These are phyloP conservation scores for Cyphellophora attinorum DNA, from an alignment of 2,329 filamentous ascomycete species.

Conservation along the genomic window DNA sequence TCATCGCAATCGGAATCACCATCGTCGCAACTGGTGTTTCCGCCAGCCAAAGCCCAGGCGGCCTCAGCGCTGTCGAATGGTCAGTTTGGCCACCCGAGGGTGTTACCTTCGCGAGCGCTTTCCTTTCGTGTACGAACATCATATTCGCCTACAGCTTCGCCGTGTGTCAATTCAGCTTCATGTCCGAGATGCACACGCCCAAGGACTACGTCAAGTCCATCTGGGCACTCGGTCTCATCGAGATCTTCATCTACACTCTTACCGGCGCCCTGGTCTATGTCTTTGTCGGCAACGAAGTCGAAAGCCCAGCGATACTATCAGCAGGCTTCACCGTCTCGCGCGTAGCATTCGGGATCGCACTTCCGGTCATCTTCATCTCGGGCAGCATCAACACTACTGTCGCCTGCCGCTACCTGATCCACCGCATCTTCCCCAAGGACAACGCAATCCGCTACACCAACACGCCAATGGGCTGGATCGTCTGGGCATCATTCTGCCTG, in stretches of 20 bases:
- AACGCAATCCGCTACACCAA: constrained; percentile 49
- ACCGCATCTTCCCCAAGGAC: constrained; percentile 56
- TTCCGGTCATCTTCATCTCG: constrained; percentile 62
- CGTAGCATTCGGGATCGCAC: constrained; percentile 57
- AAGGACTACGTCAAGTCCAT: constrained; percentile 54
- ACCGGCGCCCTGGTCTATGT: constrained; percentile 60
- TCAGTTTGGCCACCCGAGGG: no score
- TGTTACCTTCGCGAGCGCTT: constrained; percentile 44
- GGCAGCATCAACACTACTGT: constrained; percentile 63
- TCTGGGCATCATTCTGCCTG: constrained; percentile 51
- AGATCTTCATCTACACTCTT: constrained; percentile 54
- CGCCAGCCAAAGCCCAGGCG: constrained; percentile 18
- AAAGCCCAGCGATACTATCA: constrained; percentile 58
- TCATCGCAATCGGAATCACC: constrained; percentile 24
- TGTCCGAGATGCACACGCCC: constrained; percentile 54
- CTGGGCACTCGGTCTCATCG: constrained; percentile 48
- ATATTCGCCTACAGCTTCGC: constrained; percentile 63
- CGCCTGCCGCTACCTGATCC: constrained; percentile 56
- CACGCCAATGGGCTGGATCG: constrained; percentile 41
- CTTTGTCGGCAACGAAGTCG: constrained; percentile 52
- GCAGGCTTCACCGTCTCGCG: constrained; percentile 49
- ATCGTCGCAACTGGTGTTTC: constrained; percentile 26
- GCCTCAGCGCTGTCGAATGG: constrained; percentile 14
- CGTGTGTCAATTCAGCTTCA: constrained; percentile 45
- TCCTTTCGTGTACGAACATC: constrained; percentile 58